Conservation (phyloP, 495 filamentous ascomycete species). For the Xylaria scruposa region DNA sequence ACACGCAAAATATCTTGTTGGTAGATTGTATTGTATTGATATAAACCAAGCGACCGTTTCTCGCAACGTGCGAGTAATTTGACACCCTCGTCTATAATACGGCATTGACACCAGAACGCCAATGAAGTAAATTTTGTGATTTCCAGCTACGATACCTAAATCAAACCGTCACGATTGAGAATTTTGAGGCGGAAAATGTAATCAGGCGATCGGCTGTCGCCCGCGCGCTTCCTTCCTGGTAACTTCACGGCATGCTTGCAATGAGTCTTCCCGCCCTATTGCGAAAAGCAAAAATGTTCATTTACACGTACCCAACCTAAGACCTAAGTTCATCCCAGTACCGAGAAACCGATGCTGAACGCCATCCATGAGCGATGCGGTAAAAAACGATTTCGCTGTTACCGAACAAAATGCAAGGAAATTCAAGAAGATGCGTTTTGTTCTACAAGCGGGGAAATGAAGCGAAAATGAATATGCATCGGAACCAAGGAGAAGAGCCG, state of each 20-base stretch:
- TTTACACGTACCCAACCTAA: background rate
- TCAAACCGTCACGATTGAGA: background rate
- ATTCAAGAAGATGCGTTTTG: background rate
- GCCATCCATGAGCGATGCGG: conserved; percentile 21
- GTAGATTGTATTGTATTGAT: background rate
- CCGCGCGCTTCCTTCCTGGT: no score
- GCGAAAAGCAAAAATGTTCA: conserved; percentile 13
- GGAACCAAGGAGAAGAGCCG: background rate
- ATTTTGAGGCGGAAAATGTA: background rate
- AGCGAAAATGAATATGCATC: conserved; percentile 4
- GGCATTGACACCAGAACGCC: background rate
- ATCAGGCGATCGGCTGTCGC: background rate
- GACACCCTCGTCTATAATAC: background rate
- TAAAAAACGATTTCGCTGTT: conserved; percentile 20
- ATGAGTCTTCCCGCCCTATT: background rate
- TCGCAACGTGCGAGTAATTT: background rate
- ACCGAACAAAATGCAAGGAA: conserved; percentile 7
- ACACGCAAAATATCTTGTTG: background rate
- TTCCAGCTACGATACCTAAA: background rate
- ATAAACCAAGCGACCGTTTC: background rate
- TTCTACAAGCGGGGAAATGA: conserved; percentile 3
- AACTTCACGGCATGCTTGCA: background rate
- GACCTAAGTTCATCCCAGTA: conserved; percentile 15
- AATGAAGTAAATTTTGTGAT: background rate
- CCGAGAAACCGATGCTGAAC: conserved; percentile 27